Base-by-base conservation (phyloP, 2,329 filamentous ascomycete genomes). In the Zymoseptoria ardabiliae region DNA sequence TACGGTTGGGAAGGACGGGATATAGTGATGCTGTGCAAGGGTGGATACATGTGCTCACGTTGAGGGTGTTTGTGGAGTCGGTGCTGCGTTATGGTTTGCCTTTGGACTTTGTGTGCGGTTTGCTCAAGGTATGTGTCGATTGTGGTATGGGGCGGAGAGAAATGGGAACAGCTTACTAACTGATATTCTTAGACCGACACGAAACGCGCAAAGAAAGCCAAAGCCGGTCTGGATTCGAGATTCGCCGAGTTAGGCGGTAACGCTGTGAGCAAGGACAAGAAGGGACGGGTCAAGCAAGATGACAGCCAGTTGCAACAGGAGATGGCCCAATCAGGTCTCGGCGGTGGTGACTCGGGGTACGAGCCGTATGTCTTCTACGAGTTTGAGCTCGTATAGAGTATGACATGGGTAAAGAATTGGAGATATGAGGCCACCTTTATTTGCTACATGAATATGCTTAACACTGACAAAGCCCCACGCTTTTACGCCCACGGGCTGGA, bases 361-460 rank as follows among this genome's bases (percentile, higher is more conserved):
- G 94, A 91, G 61, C 88, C 94, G 49, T 99, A 95, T 76, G 94
- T 97, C 72, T 97, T 92, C 79, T 99, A 97, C 77, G 90, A 96
- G 73, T 89, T 97, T 72, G 90, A 94, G 72, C 85, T 97, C 66
- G 75, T 78, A 68, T 83, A 75, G 64, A 45, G 35, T 17, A 45
- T n/a, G 35, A n/a, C 17, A 45, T 17, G 35, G 11, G 35, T 45
- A 45, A n/a, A 45, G 17, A 45, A 45, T n/a, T 45, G 25, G 25
- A 28, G 25, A 28, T 9, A 28, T 28, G 35, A 45, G 35, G 17
- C 17, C 4, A 5, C 13, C 35, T 17, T 17, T 13, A 45, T 5
- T 45, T 45, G 35, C 11, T n/a, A 45, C n/a, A 13, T 13, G 35
- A 45, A 45, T 45, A n/a, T 17, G 35, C 35, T 1, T 17, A 45